Evolutionary conservation across 352 stramenopile genomes (phyloP), one percentile per base, ranked within the genome.

Genomic region (Pythium scleroteichum): DNA sequence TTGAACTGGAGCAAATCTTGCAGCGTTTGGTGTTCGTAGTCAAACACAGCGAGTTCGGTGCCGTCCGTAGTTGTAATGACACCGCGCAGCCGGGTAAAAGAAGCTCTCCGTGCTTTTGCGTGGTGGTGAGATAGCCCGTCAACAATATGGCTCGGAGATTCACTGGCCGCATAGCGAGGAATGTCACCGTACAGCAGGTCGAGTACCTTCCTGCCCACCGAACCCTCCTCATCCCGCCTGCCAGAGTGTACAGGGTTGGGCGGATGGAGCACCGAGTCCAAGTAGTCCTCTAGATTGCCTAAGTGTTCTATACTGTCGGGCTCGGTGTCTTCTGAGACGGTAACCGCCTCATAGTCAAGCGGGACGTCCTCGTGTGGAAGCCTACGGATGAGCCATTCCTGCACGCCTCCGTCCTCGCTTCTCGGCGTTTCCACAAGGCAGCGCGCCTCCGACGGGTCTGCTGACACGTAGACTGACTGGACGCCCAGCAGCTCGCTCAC

Each of bases 1-100:
- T 92, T 92, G 55, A 88, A 90, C 57, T 85, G 87, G 45, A 90
- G 70, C 33, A 92, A 72, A 32, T 88, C 79, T 17, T 81, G 78
- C 6, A 92, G 54, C n/a, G 81, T 82, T 46, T 88, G 73, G 3
- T 69, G 46, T 42, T 88, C 69, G 58, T 92, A 90, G 26, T 90
- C 82, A 38, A 88, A 83, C 16, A 94, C 69, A 1, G 72, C 76
- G 29, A 90, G 68, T 49, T 63, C 27, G 7, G 58, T 38, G 0
- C 40, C 26, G n/a, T 49, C 41, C 41, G 47, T 24, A 4, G 40
- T 44, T 26, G 51, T 47, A 29, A 79, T 61, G 0, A 91, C 46
- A 0, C 82, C 82, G 13, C 71, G 64, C 8, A 92, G 27, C 2
- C 56, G 46, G 10, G 66, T 68, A 16, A 88, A 59, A 14, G 82